Conservation (phyloP, 768 basidiomycete species). For the Boletus vinaceobasis region DNA sequence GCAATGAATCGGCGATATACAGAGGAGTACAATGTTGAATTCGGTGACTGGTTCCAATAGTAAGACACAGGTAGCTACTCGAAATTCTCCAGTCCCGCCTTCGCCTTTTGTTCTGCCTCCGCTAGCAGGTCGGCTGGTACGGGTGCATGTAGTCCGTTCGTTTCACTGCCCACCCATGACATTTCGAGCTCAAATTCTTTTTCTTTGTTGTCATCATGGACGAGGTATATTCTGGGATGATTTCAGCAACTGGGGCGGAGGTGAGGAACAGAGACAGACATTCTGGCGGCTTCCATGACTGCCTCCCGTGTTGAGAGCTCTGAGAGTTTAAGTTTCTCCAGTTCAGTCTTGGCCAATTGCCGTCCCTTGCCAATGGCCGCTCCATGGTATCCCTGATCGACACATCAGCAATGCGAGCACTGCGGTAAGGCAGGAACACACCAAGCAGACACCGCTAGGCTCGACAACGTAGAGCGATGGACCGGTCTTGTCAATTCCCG, state of each 20-base stretch:
- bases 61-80: constrained; percentile 35
- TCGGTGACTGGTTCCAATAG: constrained; percentile 17
- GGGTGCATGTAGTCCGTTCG: constrained; percentile 69
- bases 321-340: constrained; percentile 90
- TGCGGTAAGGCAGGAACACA: constrained; percentile 36
- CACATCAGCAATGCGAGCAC: neutral
- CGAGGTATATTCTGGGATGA: constrained; percentile 79
- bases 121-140: constrained; percentile 83
- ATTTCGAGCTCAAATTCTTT: constrained; percentile 98
- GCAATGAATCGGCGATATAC: neutral
- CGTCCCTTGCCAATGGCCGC: constrained; percentile 98
- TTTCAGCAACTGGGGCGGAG: constrained; percentile 3
- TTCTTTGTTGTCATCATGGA: constrained; percentile 97
- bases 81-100: constrained; percentile 74
- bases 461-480: constrained; percentile 89
- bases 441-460: constrained; percentile 90
- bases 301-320: constrained; percentile 82
- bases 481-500: constrained; percentile 82
- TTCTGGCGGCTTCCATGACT: constrained; percentile 89
- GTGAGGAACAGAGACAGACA: constrained; percentile 52
- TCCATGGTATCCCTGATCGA: constrained; percentile 82
- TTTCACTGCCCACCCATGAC: constrained; percentile 92
- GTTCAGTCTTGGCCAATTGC: constrained; percentile 94
- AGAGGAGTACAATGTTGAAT: constrained; percentile 10
- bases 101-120: constrained; percentile 86